Base-by-base conservation (phyloP, 768 basidiomycete species). In the Russula griseocarnosa region DNA sequence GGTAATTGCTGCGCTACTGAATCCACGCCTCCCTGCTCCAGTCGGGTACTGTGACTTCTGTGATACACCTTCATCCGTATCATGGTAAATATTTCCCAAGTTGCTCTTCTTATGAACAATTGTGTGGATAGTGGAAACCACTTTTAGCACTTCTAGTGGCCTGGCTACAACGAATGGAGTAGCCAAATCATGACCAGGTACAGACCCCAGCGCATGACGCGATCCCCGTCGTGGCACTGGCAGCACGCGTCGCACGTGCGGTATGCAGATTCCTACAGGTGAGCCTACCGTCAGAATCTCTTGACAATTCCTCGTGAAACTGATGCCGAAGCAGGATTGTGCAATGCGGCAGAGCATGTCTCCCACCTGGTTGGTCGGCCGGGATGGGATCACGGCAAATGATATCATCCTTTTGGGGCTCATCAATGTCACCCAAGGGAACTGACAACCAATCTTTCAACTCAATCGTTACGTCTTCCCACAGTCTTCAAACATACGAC, bases 391-490 rank as follows among this genome's bases (percentile, higher is more conserved):
- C 47, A 56, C 28, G 26, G 59, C 24, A 30, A 44, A 57, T 20
- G 40, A 65, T 24, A 30, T 67, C 10, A 32, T 60, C 10, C 44
- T 67, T 1, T 42, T 67, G n/a, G 66, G 66, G 6, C 30, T 66
- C 13, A 28, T 61, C 10, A 63, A 67, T 0, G 59, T 67, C 26
- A 32, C 66, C 5, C 51, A 64, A 20, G 62, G 62, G 18, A 58
- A 63, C 32, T 67, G 66, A 63, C 64, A 65, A 26, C 66, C 66
- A 2, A 60, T 67, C 20, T 40, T 67, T 9, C 57, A 67, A 44
- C 44, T 64, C 8, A 55, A 46, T 8, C 30, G 46, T 22, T 64
- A 20, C 42, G n/a, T 56, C n/a, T 9, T 60, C 3, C 22, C 38
- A 5, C 22, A n/a, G 5, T 44, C 28, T 24, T 47, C n/a, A 11